phyloP scores from a whole-genome alignment of 1,139 yeast species.

The Eremothecium gossypii region DNA sequence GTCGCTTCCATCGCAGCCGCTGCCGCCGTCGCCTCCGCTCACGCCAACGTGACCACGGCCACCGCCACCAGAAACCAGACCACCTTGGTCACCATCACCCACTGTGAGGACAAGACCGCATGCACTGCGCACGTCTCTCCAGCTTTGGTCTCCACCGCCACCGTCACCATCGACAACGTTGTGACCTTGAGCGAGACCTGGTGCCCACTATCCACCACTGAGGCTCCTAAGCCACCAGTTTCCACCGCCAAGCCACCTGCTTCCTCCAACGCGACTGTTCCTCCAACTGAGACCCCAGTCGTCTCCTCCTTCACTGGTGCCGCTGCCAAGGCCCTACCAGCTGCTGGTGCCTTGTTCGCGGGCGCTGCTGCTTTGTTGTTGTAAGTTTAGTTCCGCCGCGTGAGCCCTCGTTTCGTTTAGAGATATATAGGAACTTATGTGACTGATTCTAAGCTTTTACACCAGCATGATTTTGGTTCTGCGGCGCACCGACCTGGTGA shows the following conservation, averaged over 20 bases:
- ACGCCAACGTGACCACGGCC: constrained; percentile 30
- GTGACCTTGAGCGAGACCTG: constrained; percentile 30
- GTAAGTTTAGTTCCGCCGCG: constrained; percentile 15
- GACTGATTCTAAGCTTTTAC: not conserved
- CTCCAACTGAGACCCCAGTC: constrained; percentile 13
- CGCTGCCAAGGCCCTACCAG: constrained; percentile 31
- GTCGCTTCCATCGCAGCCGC: constrained; percentile 29
- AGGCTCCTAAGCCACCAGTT: constrained; percentile 5
- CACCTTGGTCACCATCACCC: constrained; percentile 42
- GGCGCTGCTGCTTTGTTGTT: constrained; percentile 34
- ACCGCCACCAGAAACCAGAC: constrained; percentile 30
- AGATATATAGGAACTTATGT: not conserved
- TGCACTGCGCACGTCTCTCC: constrained; percentile 29
- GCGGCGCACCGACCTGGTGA: too few species aligned
- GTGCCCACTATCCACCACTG: constrained; percentile 26
- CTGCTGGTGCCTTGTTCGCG: constrained; percentile 32
- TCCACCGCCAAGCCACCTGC: constrained; percentile 7
- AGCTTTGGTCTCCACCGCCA: constrained; percentile 31
- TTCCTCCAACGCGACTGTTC: constrained; percentile 7
- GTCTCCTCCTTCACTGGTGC: constrained; percentile 27
- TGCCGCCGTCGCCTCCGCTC: constrained; percentile 30
- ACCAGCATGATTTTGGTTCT: not conserved
- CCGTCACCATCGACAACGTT: constrained; percentile 28
- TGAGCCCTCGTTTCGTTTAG: not conserved
- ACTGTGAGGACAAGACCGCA: constrained; percentile 32